These are phyloP conservation scores for Sambucus nigra DNA, from an alignment of 129 eudicot species.

Conservation along the genomic window DNA sequence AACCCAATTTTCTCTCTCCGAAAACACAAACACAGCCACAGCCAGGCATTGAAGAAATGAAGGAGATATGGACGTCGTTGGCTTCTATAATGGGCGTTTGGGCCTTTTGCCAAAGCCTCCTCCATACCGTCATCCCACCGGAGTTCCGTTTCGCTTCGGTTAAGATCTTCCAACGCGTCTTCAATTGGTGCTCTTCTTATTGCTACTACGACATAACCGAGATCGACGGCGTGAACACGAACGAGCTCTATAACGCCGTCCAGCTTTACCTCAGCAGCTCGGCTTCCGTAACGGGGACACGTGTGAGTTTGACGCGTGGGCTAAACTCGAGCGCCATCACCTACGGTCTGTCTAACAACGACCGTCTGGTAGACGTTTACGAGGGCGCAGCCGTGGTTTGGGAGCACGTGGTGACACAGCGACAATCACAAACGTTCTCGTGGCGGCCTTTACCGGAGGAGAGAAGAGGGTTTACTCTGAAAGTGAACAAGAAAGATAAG, in stretches of 20 bases:
- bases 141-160: slow-evolving; percentile 63
- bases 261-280: slow-evolving; percentile 71
- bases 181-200: slow-evolving; percentile 67
- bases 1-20: slow-evolving; percentile 2
- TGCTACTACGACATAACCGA: slow-evolving; percentile 95
- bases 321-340: slow-evolving; percentile 75
- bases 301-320: slow-evolving; percentile 66
- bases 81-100: slow-evolving; percentile 93
- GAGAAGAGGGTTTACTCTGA: slow-evolving; percentile 70
- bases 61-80: slow-evolving; percentile 84
- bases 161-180: slow-evolving; percentile 50
- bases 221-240: slow-evolving; percentile 97
- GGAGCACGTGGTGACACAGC: slow-evolving; percentile 80
- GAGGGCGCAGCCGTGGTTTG: slow-evolving; percentile 51
- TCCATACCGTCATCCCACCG: slow-evolving; percentile 80
- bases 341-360: slow-evolving; percentile 73
- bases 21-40: neutral
- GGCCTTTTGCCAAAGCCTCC: slow-evolving; percentile 71
- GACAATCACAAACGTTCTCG: slow-evolving; percentile 69
- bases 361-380: slow-evolving; percentile 48
- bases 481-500: slow-evolving; percentile 46
- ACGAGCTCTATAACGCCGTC: slow-evolving; percentile 92
- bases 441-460: slow-evolving; percentile 97
- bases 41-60: slow-evolving; percentile 23
- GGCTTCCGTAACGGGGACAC: slow-evolving; percentile 52